Conservation (phyloP, 371 early-diverging fungal genomes). For the Astathelohania contejeani region DNA sequence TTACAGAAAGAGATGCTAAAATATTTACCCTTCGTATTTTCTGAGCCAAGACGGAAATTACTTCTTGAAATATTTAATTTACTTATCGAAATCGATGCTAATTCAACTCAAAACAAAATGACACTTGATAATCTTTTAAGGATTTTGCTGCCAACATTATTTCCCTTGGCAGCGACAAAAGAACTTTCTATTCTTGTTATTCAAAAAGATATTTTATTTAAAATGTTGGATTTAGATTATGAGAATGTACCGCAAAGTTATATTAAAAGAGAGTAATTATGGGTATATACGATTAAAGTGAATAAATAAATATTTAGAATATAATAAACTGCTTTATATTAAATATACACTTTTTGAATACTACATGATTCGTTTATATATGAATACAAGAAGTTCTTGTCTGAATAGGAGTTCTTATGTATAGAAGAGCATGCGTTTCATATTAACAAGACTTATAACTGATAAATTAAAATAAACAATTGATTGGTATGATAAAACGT, state of each 20-base stretch:
- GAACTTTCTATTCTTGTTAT: background rate
- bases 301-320: too few species aligned
- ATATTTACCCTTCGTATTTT: background rate
- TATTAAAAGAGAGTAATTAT: too few species aligned
- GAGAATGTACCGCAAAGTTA: constrained; percentile 6
- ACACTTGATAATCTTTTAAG: constrained; percentile 1
- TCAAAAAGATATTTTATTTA: background rate
- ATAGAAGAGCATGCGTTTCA: too few species aligned
- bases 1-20: background rate
- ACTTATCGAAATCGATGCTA: background rate
- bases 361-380: too few species aligned
- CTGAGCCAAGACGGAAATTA: background rate
- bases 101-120: background rate
- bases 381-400: too few species aligned
- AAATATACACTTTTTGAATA: too few species aligned
- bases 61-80: background rate
- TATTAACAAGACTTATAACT: too few species aligned
- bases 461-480: too few species aligned
- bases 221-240: background rate
- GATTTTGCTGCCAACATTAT: constrained; percentile 1
- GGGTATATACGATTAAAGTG: too few species aligned
- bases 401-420: too few species aligned
- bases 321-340: too few species aligned
- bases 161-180: background rate
- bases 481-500: too few species aligned